These are phyloP conservation scores for Phytopythium boreale DNA, from an alignment of 352 stramenopile genomes.

Conservation along the genomic window DNA sequence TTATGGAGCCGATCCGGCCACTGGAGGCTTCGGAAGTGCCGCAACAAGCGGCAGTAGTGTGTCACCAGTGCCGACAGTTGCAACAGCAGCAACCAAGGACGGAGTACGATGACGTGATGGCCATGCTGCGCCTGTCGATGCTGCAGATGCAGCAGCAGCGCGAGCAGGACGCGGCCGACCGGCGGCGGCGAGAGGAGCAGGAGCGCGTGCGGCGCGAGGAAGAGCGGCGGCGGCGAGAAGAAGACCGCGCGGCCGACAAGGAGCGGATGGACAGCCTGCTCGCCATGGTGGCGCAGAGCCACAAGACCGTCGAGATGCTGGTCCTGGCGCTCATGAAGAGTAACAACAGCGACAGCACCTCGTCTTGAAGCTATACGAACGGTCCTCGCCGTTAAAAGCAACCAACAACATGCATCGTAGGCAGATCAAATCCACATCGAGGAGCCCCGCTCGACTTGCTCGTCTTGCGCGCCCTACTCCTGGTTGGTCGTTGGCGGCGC, in stretches of 20 bases:
- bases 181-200: slow-evolving; percentile 2
- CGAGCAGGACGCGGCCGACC: slow-evolving; percentile 7
- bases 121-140: slow-evolving; percentile 7
- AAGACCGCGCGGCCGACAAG: slow-evolving; percentile 3
- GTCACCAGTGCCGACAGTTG: not conserved
- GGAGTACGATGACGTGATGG: slow-evolving; percentile 2
- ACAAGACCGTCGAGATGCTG: slow-evolving; percentile 7
- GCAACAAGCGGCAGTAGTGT: not conserved
- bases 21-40: not conserved
- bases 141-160: slow-evolving; percentile 9
- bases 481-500: not conserved
- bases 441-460: no score
- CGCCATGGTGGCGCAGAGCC: slow-evolving; percentile 5
- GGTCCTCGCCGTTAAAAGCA: not conserved
- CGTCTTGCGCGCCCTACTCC: not conserved
- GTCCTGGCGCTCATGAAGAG: slow-evolving; percentile 3
- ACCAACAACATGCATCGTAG: slow-evolving; percentile 2
- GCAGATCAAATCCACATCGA: not conserved
- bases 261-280: slow-evolving; percentile 2
- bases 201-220: slow-evolving; percentile 1
- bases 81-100: not conserved
- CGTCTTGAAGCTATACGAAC: not conserved
- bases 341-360: not conserved
- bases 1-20: not conserved
- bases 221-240: slow-evolving; percentile 1